Conservation (phyloP, 2,329 filamentous ascomycete species). For the Ophioceras dolichostomum region DNA sequence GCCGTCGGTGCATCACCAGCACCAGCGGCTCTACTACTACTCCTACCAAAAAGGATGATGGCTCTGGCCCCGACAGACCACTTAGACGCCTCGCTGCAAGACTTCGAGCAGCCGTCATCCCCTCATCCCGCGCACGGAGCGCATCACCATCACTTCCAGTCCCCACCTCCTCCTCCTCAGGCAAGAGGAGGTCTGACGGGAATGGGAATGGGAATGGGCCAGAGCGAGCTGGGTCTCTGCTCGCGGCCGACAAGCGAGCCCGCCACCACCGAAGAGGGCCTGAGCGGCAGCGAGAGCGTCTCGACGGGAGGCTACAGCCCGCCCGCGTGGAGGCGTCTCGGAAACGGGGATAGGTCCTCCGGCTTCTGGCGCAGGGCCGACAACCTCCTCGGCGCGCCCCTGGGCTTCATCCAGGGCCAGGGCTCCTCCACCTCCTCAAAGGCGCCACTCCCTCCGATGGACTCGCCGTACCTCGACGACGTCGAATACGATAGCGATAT, state of each 20-base stretch:
- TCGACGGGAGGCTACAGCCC: constrained; percentile 47
- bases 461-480: constrained; percentile 16
- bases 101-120: constrained; percentile 35
- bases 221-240: too few species aligned
- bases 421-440: constrained; percentile 3
- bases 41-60: constrained; percentile 3
- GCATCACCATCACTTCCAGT: constrained; percentile 29
- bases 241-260: constrained; percentile 19
- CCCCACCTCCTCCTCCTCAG: constrained; percentile 17
- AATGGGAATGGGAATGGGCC: too few species aligned
- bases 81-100: constrained; percentile 41
- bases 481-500: constrained; percentile 20
- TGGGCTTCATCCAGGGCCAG: constrained; percentile 10
- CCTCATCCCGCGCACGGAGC: constrained; percentile 20
- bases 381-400: constrained; percentile 33
- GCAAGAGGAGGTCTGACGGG: constrained; percentile 5
- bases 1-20: constrained; percentile 6
- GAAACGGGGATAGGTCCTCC: constrained; percentile 44
- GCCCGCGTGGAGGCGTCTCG: constrained; percentile 48
- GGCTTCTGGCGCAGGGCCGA: constrained; percentile 49
- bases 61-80: constrained; percentile 15
- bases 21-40: not conserved
- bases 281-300: constrained; percentile 24
- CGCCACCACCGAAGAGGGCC: constrained; percentile 22
- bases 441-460: constrained; percentile 3